These are phyloP conservation scores for Wickerhamomyces queroliae DNA, from an alignment of 805 yeast species.

Conservation along the genomic window DNA sequence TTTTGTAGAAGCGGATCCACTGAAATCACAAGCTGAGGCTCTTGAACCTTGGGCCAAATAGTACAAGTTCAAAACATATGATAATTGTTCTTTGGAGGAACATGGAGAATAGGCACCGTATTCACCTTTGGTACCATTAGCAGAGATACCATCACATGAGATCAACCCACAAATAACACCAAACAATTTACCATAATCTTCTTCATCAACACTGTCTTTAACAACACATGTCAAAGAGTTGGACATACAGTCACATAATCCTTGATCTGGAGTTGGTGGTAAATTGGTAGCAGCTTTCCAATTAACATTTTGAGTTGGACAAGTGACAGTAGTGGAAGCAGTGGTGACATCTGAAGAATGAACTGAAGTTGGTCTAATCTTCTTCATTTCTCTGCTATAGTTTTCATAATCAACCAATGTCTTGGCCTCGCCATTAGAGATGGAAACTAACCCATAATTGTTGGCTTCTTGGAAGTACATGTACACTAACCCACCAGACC, in stretches of 20 bases:
- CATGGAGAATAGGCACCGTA: conserved; percentile 78
- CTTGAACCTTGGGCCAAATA: conserved; percentile 40
- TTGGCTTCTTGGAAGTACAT: conserved; percentile 78
- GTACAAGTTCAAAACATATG: conserved; percentile 61
- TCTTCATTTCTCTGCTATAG: conserved; percentile 53
- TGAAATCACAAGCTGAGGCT: conserved; percentile 55
- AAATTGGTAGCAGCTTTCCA: conserved; percentile 66
- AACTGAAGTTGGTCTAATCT: conserved; percentile 48
- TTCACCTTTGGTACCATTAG: conserved; percentile 56
- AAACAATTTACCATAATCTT: conserved; percentile 58
- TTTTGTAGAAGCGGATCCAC: conserved; percentile 57
- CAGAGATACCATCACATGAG: conserved; percentile 55
- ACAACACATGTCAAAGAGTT: conserved; percentile 56
- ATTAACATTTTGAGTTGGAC: conserved; percentile 50
- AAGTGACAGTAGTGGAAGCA: conserved; percentile 41
- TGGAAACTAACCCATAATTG: conserved; percentile 66
- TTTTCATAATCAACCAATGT: conserved; percentile 61
- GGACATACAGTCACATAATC: conserved; percentile 59
- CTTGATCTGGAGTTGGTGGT: conserved; percentile 75
- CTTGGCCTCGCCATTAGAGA: conserved; percentile 39
- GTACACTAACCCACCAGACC: conserved; percentile 90
- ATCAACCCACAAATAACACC: conserved; percentile 49
- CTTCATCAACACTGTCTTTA: conserved; percentile 40
- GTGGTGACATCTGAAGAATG: conserved; percentile 33
- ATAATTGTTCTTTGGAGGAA: conserved; percentile 55